These are phyloP conservation scores for Cardiospermum halicacabum DNA, from an alignment of 345 rosid species.

Conservation along the genomic window DNA sequence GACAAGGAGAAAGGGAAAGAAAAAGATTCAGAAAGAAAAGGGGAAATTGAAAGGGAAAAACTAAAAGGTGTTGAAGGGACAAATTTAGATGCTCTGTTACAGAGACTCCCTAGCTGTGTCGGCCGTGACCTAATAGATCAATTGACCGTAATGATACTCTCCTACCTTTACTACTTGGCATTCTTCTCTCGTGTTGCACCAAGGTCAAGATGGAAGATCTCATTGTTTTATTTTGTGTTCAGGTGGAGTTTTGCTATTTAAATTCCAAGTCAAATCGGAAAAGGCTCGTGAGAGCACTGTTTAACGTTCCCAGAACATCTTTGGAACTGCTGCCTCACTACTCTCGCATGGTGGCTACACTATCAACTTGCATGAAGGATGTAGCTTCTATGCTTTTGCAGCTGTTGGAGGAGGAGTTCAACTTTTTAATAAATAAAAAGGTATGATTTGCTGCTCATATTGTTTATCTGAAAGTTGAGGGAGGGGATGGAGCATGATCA, in stretches of 20 bases:
- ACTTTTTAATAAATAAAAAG: constrained; percentile 90
- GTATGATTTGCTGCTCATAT: constrained; percentile 26
- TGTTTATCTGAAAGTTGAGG: constrained; percentile 2
- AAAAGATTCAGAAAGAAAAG: constrained; percentile 69
- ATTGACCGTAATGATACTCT: constrained; percentile 58
- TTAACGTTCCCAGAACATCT: constrained; percentile 96
- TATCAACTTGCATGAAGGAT: constrained; percentile 96
- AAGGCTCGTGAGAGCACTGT: constrained; percentile 89
- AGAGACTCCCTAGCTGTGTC: constrained; percentile 92
- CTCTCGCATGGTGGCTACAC: constrained; percentile 93
- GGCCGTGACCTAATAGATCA: constrained; percentile 99
- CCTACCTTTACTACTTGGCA: background rate
- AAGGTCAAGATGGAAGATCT: background rate
- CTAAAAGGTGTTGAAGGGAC: constrained; percentile 84
- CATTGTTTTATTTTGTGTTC: constrained; percentile 22
- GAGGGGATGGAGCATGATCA: constrained; percentile 7
- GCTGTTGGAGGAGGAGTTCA: constrained; percentile 97
- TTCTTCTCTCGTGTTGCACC: background rate
- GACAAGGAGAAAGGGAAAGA: constrained; percentile 57
- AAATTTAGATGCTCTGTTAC: constrained; percentile 86
- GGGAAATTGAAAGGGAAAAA: constrained; percentile 85
- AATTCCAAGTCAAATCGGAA: constrained; percentile 93
- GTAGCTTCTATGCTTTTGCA: constrained; percentile 82
- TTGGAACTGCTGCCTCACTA: constrained; percentile 92
- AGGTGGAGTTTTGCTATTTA: constrained; percentile 97